Conservation (phyloP, 164 flowering plant genomes). For the Chimonanthus praecox region DNA sequence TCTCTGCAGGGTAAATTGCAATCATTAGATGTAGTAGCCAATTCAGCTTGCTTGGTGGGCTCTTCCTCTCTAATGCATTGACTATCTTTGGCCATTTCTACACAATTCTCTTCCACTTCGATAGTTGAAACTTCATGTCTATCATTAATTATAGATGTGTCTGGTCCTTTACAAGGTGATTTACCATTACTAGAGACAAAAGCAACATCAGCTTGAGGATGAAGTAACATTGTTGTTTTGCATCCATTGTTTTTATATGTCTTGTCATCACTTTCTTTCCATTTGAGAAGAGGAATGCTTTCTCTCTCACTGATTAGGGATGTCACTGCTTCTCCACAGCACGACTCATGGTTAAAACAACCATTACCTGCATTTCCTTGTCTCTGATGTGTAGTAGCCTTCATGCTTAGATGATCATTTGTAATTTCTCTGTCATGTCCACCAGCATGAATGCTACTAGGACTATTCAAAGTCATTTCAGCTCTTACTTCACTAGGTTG, state of each 20-base stretch:
- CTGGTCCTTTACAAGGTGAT: not conserved
- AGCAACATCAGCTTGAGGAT: not conserved
- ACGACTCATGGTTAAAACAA: not conserved
- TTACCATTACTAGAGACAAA: not conserved
- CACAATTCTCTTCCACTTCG: not conserved
- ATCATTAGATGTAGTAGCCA: not conserved
- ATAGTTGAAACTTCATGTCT: not conserved
- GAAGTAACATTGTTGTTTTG: not conserved
- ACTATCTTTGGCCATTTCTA: not conserved
- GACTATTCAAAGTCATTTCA: not conserved
- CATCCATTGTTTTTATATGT: not conserved
- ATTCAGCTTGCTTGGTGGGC: not conserved
- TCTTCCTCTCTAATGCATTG: not conserved
- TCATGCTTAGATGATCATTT: not conserved
- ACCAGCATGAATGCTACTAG: not conserved
- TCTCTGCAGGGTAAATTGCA: not conserved
- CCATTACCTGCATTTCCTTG: no score
- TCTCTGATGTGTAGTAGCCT: not conserved
- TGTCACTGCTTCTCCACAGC: not conserved
- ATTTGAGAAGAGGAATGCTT: not conserved
- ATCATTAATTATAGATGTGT: not conserved
- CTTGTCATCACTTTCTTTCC: not conserved
- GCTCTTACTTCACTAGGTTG: conserved; percentile 9
- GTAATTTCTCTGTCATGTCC: not conserved
- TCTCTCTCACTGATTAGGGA: not conserved